Conservation (phyloP, 2,329 filamentous ascomycete genomes). For the Juglanconis sp. region DNA sequence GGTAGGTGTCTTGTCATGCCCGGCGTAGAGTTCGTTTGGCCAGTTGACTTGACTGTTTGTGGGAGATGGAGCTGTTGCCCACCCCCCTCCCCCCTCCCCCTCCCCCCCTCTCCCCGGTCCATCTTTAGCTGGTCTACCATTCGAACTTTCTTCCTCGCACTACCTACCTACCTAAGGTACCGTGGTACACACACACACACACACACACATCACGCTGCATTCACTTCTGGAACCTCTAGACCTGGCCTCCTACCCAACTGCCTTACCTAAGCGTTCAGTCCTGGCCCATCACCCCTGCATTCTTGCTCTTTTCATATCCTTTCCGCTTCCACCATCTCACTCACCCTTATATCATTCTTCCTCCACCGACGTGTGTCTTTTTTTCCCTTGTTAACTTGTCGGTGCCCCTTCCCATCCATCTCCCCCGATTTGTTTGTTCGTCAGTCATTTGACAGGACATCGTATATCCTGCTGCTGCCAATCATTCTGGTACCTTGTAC, state of each 20-base stretch:
- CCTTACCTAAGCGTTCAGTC: conserved; percentile 14
- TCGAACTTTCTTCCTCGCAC: not conserved
- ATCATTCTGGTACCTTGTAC: not conserved
- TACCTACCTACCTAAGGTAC: not conserved
- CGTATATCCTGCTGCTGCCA: not conserved
- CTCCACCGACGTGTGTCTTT: not conserved
- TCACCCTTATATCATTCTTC: conserved; percentile 14
- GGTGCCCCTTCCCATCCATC: not conserved
- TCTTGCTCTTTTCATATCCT: conserved; percentile 17
- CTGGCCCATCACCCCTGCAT: conserved; percentile 4
- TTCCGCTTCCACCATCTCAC: conserved; percentile 9
- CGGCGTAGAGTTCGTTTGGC: not conserved
- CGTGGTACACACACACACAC: not conserved
- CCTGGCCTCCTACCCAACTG: not conserved
- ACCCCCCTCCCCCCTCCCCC: not conserved
- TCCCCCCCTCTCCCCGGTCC: not conserved
- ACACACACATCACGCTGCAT: not conserved
- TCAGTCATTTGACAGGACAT: not conserved
- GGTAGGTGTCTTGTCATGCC: not conserved
- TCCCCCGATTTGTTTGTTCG: not conserved
- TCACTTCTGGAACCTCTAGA: not conserved
- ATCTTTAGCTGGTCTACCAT: not conserved
- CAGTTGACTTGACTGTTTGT: not conserved
- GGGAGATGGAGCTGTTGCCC: not conserved
- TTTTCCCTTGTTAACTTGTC: no score